Evolutionary conservation across 352 stramenopile species (phyloP).

Genomic region (Phytophthora constricta): DNA sequence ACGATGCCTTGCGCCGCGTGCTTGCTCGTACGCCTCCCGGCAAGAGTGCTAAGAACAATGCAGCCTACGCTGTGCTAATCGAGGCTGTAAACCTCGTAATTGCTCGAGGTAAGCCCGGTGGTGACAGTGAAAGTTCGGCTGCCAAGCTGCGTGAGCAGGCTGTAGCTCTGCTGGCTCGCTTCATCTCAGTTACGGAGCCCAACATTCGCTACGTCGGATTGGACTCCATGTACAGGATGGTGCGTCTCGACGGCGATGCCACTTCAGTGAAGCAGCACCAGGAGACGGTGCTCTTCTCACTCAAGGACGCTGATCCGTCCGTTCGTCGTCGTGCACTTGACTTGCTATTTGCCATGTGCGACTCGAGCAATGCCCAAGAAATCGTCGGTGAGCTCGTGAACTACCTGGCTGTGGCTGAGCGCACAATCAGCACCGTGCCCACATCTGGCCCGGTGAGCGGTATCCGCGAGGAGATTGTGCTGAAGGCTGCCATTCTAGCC

Average conservation of each 20-base stretch:
- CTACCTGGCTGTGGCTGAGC: slow-evolving; percentile 94
- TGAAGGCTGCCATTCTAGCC: slow-evolving; percentile 98
- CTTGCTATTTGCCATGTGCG: slow-evolving; percentile 98
- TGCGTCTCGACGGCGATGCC: slow-evolving; percentile 85
- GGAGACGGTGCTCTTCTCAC: slow-evolving; percentile 94
- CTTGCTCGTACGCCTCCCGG: slow-evolving; percentile 87
- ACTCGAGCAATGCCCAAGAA: slow-evolving; percentile 94
- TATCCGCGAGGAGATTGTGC: slow-evolving; percentile 96
- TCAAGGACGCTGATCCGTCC: slow-evolving; percentile 97
- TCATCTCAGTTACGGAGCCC: slow-evolving; percentile 97
- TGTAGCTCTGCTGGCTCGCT: slow-evolving; percentile 95
- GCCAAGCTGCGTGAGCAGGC: slow-evolving; percentile 90
- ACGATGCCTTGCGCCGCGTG: slow-evolving; percentile 93
- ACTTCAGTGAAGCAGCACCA: slow-evolving; percentile 95
- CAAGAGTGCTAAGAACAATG: slow-evolving; percentile 95
- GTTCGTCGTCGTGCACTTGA: slow-evolving; percentile 95
- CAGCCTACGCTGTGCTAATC: slow-evolving; percentile 96
- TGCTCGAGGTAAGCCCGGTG: slow-evolving; percentile 85
- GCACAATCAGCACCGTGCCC: slow-evolving; percentile 48
- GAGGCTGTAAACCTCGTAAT: slow-evolving; percentile 98
- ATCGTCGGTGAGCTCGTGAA: slow-evolving; percentile 97
- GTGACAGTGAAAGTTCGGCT: slow-evolving; percentile 44
- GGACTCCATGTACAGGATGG: slow-evolving; percentile 96
- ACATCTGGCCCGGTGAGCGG: slow-evolving; percentile 26
- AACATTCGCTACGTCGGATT: slow-evolving; percentile 99